phyloP scores from a whole-genome alignment of 306 rosid species.

The Heteromeles arbutifolia region DNA sequence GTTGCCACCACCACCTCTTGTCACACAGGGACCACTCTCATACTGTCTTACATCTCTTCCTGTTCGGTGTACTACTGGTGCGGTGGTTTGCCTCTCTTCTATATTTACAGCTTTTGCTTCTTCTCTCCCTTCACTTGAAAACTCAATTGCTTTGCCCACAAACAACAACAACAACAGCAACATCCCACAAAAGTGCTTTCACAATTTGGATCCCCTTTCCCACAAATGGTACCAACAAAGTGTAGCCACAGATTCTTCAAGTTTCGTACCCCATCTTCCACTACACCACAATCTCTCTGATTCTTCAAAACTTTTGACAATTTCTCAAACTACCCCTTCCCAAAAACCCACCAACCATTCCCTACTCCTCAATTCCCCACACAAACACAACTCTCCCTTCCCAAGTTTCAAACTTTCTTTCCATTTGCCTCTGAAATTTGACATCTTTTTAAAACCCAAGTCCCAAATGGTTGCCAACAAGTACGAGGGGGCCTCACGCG shows the following conservation, averaged over 20 bases:
- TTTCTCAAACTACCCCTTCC: conserved; percentile 29
- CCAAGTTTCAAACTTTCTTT: not conserved
- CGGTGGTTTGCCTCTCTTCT: not conserved
- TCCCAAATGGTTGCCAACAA: conserved; percentile 42
- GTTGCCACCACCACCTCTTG: too few relatives aligned
- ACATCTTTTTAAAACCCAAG: not conserved
- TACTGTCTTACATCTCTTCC: too few relatives aligned
- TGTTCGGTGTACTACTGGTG: too few relatives aligned
- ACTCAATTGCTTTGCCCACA: not conserved
- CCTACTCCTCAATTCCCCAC: not conserved
- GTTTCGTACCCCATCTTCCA: conserved; percentile 36
- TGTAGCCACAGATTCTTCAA: conserved; percentile 47
- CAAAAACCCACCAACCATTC: conserved; percentile 11
- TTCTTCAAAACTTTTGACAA: not conserved
- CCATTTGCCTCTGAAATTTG: not conserved
- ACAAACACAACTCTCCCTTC: not conserved
- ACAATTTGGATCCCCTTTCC: not conserved
- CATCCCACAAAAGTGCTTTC: not conserved
- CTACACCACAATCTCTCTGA: not conserved
- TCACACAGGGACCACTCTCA: too few relatives aligned
- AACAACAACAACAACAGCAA: not conserved
- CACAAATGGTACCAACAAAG: conserved; percentile 25
- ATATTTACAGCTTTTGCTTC: not conserved
- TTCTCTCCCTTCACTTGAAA: not conserved
- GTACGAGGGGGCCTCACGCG: conserved; percentile 32